Percentiles rank a stretch among this genome's conserved stretches.
These are phyloP conservation scores for Aspergillus tubingensis DNA, from an alignment of 2,329 filamentous ascomycete genomes.

Conservation along the genomic window DNA sequence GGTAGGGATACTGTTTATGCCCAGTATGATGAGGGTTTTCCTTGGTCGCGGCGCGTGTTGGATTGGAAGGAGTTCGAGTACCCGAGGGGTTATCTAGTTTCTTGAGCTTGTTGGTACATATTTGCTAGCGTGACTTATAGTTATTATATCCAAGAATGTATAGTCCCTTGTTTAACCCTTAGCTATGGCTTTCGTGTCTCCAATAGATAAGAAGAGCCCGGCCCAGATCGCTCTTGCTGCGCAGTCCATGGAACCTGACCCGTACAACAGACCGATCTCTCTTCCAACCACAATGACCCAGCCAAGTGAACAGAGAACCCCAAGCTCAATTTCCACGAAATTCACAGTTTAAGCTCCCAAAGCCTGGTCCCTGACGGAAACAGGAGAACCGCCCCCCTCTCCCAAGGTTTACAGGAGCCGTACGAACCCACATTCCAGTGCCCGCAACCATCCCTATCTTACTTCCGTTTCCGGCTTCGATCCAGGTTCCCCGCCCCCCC, in stretches of 20 bases:
- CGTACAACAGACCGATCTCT: too few species aligned
- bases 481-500: not conserved
- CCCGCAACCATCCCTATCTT: not conserved
- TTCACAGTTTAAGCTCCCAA: too few species aligned
- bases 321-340: not conserved
- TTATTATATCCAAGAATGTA: not conserved
- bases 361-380: not conserved
- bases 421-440: not conserved
- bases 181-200: not conserved
- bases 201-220: not conserved
- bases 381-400: not conserved
- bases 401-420: not conserved
- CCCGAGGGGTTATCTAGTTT: slow-evolving; percentile 23
- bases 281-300: too few species aligned
- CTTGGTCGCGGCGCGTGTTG: slow-evolving; percentile 24
- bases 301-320: not conserved
- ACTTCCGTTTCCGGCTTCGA: not conserved
- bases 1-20: slow-evolving; percentile 22
- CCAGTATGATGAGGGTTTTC: slow-evolving; percentile 22
- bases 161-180: not conserved
- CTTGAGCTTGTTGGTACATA: not conserved
- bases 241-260: too few species aligned
- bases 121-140: not conserved
- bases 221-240: too few species aligned
- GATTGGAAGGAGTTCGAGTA: slow-evolving; percentile 22